phyloP scores from a whole-genome alignment of 352 stramenopile genomes.

The Pythium rhizo-oryzae region DNA sequence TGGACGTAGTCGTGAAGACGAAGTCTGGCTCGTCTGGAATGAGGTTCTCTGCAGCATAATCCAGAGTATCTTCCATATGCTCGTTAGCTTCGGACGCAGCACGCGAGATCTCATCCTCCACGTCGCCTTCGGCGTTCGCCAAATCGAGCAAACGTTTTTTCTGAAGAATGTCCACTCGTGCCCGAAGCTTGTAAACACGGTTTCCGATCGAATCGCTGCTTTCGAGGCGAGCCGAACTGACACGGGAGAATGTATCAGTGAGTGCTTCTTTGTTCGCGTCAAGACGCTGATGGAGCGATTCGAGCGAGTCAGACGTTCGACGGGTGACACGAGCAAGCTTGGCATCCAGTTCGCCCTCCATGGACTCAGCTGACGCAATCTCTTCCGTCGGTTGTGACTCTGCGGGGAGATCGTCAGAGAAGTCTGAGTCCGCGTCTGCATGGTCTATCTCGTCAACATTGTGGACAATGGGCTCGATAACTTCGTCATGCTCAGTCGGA shows the following conservation, averaged over 20 bases:
- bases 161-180: constrained; percentile 27
- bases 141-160: constrained; percentile 32
- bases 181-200: constrained; percentile 25
- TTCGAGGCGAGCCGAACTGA: constrained; percentile 32
- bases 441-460: background rate
- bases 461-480: background rate
- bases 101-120: constrained; percentile 21
- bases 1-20: constrained; percentile 23
- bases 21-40: constrained; percentile 14
- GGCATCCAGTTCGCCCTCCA: constrained; percentile 9
- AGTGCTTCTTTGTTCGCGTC: constrained; percentile 20
- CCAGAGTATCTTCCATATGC: constrained; percentile 33
- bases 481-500: background rate
- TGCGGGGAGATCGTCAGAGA: background rate
- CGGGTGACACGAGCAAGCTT: constrained; percentile 13
- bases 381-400: background rate
- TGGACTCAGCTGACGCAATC: constrained; percentile 1
- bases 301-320: constrained; percentile 17
- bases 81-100: constrained; percentile 26
- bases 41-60: constrained; percentile 37
- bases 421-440: background rate
- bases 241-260: constrained; percentile 26
- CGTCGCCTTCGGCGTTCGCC: constrained; percentile 18
- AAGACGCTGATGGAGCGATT: constrained; percentile 26
- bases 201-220: constrained; percentile 25